A percentile compares a stretch with the other conserved stretches of the same genome.
Evolutionary conservation across 441 rosid species (phyloP).

Genomic region (Populus tomentosa): DNA sequence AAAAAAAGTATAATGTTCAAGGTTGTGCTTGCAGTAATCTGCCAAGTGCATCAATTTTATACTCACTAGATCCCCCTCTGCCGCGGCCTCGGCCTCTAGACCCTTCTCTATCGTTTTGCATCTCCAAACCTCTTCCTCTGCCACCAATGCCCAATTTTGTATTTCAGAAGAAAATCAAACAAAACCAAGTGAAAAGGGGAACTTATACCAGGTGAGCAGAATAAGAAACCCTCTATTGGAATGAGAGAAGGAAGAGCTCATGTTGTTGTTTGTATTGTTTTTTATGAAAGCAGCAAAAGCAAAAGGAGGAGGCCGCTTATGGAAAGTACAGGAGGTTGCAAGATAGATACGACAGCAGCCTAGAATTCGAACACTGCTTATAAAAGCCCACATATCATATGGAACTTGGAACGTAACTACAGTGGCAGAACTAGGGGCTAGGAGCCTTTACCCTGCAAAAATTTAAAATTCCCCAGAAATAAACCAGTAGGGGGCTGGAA

Average conservation of each 20-base stretch:
- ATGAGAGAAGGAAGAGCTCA: slow-evolving; percentile 31
- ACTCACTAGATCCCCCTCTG: slow-evolving; percentile 38
- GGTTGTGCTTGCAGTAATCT: slow-evolving; percentile 60
- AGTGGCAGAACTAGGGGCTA: too few species aligned
- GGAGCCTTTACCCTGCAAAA: too few species aligned
- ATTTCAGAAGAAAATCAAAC: neutral
- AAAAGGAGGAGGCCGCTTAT: slow-evolving; percentile 1
- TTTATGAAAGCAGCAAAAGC: slow-evolving; percentile 18
- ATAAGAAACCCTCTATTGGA: slow-evolving; percentile 37
- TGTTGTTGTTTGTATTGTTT: slow-evolving; percentile 23
- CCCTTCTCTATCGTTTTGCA: slow-evolving; percentile 36
- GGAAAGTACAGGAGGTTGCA: slow-evolving; percentile 9
- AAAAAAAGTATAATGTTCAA: neutral
- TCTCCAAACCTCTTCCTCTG: slow-evolving; percentile 43
- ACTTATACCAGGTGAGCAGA: neutral
- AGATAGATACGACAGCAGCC: slow-evolving; percentile 20
- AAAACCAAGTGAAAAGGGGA: neutral
- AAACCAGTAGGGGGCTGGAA: too few species aligned
- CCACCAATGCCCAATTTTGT: neutral
- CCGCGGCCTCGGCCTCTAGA: slow-evolving; percentile 43
- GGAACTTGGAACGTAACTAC: neutral
- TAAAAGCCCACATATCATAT: slow-evolving; percentile 5
- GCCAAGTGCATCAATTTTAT: slow-evolving; percentile 81
- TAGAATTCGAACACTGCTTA: slow-evolving; percentile 23
- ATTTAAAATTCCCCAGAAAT: too few species aligned